Evolutionary conservation across 1,139 yeast genomes (phyloP), one percentile per base, ranked within the genome.

Genomic region (Yamadazyma membranifaciens): DNA sequence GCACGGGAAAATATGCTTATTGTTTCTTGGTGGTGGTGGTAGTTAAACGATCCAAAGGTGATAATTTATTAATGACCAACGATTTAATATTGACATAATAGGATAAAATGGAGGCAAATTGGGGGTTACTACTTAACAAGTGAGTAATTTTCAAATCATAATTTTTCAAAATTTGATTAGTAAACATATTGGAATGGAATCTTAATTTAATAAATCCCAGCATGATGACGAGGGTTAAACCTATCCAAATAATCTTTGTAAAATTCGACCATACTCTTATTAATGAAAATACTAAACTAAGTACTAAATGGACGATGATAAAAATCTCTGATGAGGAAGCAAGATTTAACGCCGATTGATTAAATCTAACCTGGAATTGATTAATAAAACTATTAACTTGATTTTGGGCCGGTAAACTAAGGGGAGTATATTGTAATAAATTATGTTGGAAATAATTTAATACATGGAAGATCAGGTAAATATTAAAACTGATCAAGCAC

Each of bases 381-480:
- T 59, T 55, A 40, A 75, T 69, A 6, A 27, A 31, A 7, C 56
- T 42, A 41, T 55, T 60, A 32, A 60, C 41, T 5, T 36, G 30
- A 38, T 60, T 63, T 45, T 63, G 62, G 6, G 44, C 27, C 6
- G 45, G 44, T 12, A 59, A 38, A 12, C 47, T 42, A 11, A 56
- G 36, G 9, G 65, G 56, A 14, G 56, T 49, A 12, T 54, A 46
- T 10, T 48, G 45, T 33, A 63, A 52, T 29, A 63, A 45, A 40
- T 61, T 58, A 35, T 55, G 50, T 39, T 69, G 74, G 55, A 77
- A 69, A 58, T 80, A 81, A 30, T 70, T 67, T 45, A 79, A 58
- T 17, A 73, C 61, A 59, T 81, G 86, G 64, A 81, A 81, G 3
- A 75, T 46, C 1, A 83, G 76, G 57, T 72, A 81, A n/a, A 80